Conservation (phyloP, 352 stramenopile genomes). For the Globisporangium camurandrum region DNA sequence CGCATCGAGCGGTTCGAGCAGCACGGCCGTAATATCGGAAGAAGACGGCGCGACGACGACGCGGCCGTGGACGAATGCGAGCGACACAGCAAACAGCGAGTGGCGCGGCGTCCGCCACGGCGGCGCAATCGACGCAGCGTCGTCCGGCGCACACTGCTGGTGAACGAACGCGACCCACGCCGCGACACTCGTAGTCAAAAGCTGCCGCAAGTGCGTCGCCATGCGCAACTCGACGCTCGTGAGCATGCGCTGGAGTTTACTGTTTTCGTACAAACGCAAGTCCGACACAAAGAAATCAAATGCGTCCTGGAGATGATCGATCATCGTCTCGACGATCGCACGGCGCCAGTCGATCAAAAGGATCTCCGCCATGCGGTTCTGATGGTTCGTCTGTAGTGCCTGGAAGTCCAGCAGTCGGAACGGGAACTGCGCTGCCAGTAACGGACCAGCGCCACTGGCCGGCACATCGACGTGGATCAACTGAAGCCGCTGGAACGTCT, state of each 20-base stretch:
- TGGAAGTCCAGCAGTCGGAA: slow-evolving; percentile 85
- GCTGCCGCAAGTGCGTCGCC: slow-evolving; percentile 67
- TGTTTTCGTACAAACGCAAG: slow-evolving; percentile 33
- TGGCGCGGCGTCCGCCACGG: slow-evolving; percentile 37
- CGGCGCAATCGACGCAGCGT: slow-evolving; percentile 10
- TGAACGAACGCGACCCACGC: slow-evolving; percentile 66
- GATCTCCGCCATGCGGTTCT: slow-evolving; percentile 71
- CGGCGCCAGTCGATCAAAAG: slow-evolving; percentile 84
- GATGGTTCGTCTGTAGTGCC: slow-evolving; percentile 59
- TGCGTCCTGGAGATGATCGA: slow-evolving; percentile 91
- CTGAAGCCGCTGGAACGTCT: slow-evolving; percentile 70
- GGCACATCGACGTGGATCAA: slow-evolving; percentile 52
- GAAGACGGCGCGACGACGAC: slow-evolving; percentile 56
- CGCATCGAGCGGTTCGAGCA: slow-evolving; percentile 76
- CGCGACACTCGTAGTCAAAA: slow-evolving; percentile 46
- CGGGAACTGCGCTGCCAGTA: slow-evolving; percentile 56
- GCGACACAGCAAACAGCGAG: slow-evolving; percentile 83
- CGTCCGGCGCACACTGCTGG: slow-evolving; percentile 9
- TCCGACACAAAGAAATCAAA: slow-evolving; percentile 92
- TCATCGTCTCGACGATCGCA: slow-evolving; percentile 88
- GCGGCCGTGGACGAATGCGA: slow-evolving; percentile 34
- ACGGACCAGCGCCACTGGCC: slow-evolving; percentile 9
- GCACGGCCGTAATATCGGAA: slow-evolving; percentile 63
- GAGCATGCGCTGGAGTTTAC: slow-evolving; percentile 68
- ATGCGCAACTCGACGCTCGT: slow-evolving; percentile 84